Conservation (phyloP, 805 yeast species). For the Cyberlindnera subsufficiens region DNA sequence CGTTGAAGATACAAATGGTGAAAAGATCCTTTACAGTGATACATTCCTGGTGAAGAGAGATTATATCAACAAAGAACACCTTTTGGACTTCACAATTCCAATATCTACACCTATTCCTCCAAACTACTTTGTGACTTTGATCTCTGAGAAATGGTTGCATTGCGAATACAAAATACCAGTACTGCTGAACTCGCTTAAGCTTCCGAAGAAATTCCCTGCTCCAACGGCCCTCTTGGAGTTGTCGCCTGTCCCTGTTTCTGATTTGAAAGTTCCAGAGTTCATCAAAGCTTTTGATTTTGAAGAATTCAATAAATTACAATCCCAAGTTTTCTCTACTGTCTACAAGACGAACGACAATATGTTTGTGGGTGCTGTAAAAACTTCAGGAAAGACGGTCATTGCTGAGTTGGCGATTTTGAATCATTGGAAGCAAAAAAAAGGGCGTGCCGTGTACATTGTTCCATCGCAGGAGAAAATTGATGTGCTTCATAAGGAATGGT, state of each 20-base stretch:
- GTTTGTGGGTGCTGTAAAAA: conserved; percentile 68
- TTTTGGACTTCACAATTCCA: conserved; percentile 61
- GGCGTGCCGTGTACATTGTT: conserved; percentile 67
- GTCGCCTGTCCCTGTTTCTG: conserved; percentile 43
- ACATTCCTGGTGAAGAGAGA: conserved; percentile 44
- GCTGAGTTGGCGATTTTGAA: conserved; percentile 70
- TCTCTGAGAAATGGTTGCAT: conserved; percentile 85
- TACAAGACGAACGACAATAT: conserved; percentile 53
- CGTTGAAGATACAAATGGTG: conserved; percentile 84
- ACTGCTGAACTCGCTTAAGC: conserved; percentile 39
- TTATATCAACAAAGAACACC: conserved; percentile 46
- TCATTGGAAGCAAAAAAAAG: conserved; percentile 66
- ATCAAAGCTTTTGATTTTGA: conserved; percentile 38
- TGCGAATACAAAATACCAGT: conserved; percentile 61
- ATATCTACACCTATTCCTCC: conserved; percentile 56
- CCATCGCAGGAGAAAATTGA: conserved; percentile 58
- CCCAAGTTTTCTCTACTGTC: conserved; percentile 59
- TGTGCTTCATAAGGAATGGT: conserved; percentile 45
- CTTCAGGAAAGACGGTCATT: conserved; percentile 65
- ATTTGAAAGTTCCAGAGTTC: conserved; percentile 45
- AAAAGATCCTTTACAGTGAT: conserved; percentile 57
- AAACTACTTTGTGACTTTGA: conserved; percentile 60
- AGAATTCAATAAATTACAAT: conserved; percentile 65
- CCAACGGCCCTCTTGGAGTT: conserved; percentile 53
- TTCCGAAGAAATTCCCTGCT: conserved; percentile 62